Base-by-base conservation (phyloP, 2,329 filamentous ascomycete genomes). In the Arthrobotrys sphaeroides region DNA sequence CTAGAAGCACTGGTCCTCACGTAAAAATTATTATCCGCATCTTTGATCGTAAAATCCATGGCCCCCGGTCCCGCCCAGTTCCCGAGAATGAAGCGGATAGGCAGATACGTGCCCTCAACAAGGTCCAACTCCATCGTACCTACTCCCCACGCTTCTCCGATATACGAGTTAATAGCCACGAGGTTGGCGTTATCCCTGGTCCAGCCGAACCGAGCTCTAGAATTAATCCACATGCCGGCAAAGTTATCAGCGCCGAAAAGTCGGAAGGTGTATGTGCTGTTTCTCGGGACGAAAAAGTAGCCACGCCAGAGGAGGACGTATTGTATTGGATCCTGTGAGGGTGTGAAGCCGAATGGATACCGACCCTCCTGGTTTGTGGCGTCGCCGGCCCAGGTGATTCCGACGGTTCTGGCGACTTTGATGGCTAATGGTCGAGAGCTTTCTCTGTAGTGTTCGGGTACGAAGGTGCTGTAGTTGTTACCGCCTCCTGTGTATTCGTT, bases 241-340 rank as follows among this genome's bases (percentile, higher is more conserved):
- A 5, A 49, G 12, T 72, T 57, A 20, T 72, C 59, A 12, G 10
- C 57, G 0, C 2, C 31, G 0, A 9, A 26, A 28, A 65, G 1
- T 12, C 7, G 12, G 9, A 72, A 51, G 10, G 6, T 59, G 22
- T 72, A 72, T 12, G 9, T 47, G 1, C 24, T 49, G 2, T 13
- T 45, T 5, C 3, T 31, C 9, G 67, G 57, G 1, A 18, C 47
- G 20, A 38, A 72, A n/a, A 72, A 57, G 10, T 64, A 72, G 0
- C 67, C 67, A 12, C 67, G 57, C 28, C 55, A 65, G 12, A 47
- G 40, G 1, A 72, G 49, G 6, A 38, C n/a, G 43, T 72, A 65
- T n/a, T 22, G 10, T 26, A 40, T 18, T 9, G 55, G 36, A 20
- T 16, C 2, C 18, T 47, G 43, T 4, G 31, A 13, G 6, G 18